Evolutionary conservation across 2,329 filamentous ascomycete genomes (phyloP), one percentile per base, ranked within the genome.

Genomic region (Neonectria hederae): DNA sequence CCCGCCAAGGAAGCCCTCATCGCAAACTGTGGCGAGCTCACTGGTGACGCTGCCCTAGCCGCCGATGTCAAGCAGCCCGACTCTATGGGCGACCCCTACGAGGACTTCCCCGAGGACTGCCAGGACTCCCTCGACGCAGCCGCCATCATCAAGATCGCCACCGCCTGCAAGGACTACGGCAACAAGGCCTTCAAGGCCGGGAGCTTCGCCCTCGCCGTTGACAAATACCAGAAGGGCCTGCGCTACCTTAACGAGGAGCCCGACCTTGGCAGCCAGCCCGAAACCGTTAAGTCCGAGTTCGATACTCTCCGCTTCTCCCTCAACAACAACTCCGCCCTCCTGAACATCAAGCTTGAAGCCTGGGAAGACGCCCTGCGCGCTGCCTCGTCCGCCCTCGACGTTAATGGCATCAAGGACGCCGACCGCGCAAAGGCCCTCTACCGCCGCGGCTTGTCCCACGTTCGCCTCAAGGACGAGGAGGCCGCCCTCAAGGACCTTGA

Each of bases 91-190:
- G 96, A 99, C 82, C 87, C 89, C 6, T 97, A 97, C 81, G 95
- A 98, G 82, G 96, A 98, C 78, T 98, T 92, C 81, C 96, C 96
- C 35, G 94, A 97, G 77, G 96, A 99, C 81, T 88, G 90, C 73
- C 79, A 77, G 21, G 77, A 86, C 52, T 81, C 88, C 59, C 86
- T 94, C 67, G 86, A 88, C 54, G 91, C 91, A 14, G 77, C 84
- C 19, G 86, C 91, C 66, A 87, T 94, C 66, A 86, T 93, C 77
- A 88, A 92, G 80, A 94, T 98, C 65, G 94, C 92, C 2, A 83
- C 86, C 5, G 92, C 92, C 69, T 89, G 97, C 79, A 99, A 99
- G 83, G 92, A 92, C 38, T 96, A 91, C 76, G 96, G 96, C 73
- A 98, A 97, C 84, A 89, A 89, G 72, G 94, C 94, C 1, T 97